Evolutionary conservation across 129 eudicot genomes (phyloP).

Genomic region (Calendula officinalis): DNA sequence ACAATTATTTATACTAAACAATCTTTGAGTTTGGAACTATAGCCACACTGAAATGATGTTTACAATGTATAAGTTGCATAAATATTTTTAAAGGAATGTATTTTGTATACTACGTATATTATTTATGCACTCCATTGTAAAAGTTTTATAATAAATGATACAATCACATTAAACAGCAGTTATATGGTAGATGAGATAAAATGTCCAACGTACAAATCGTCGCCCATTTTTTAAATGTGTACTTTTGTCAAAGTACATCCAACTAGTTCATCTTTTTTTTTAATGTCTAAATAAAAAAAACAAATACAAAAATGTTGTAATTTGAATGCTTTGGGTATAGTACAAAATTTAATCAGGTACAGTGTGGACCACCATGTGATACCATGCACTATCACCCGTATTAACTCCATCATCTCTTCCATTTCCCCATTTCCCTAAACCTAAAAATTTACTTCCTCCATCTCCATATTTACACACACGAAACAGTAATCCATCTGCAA

Average conservation of each 20-base stretch:
- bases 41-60: too few species aligned
- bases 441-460: constrained; percentile 27
- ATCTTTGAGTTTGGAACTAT: too few species aligned
- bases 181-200: not conserved
- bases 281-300: not conserved
- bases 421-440: constrained; percentile 26
- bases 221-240: too few species aligned
- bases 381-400: constrained; percentile 33
- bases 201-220: too few species aligned
- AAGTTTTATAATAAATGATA: too few species aligned
- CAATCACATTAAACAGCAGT: too few species aligned
- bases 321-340: constrained; percentile 20
- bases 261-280: not conserved
- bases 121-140: too few species aligned
- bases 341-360: constrained; percentile 22
- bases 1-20: too few species aligned
- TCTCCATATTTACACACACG: constrained; percentile 22
- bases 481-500: not conserved
- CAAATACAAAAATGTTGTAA: constrained; percentile 2
- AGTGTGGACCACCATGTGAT: constrained; percentile 38
- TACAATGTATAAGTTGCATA: too few species aligned
- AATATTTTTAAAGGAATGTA: too few species aligned
- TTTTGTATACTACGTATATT: too few species aligned
- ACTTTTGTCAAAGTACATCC: too few species aligned
- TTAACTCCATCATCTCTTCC: constrained; percentile 27